Percentiles rank a stretch among this genome's conserved stretches.
Conservation (phyloP, 164 flowering plant species). For the Vitis rupestris region DNA sequence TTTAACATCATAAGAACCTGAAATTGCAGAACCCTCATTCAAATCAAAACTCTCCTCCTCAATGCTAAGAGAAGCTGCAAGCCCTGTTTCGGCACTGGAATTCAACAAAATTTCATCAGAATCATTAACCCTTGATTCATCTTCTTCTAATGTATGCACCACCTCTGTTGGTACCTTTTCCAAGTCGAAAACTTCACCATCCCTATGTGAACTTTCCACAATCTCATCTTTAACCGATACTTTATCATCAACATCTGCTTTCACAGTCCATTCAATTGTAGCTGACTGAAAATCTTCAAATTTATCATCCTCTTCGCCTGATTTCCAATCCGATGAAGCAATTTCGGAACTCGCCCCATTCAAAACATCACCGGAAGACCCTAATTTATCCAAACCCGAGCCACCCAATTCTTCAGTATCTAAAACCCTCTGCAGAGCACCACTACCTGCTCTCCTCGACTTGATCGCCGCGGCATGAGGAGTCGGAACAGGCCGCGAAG, state of each 20-base stretch:
- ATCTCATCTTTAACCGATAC: background rate
- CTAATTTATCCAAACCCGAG: slow-evolving; percentile 12
- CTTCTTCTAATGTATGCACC: background rate
- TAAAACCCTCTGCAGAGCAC: slow-evolving; percentile 9
- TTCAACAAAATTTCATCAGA: background rate
- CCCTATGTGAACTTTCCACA: background rate
- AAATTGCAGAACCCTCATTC: slow-evolving; percentile 6
- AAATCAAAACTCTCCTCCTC: slow-evolving; percentile 1
- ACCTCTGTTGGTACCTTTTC: background rate
- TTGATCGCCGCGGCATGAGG: slow-evolving; percentile 88
- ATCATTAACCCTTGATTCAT: background rate
- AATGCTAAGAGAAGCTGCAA: background rate
- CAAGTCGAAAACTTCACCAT: background rate
- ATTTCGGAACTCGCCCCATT: slow-evolving; percentile 5
- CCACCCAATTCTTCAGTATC: slow-evolving; percentile 14
- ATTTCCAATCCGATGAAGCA: slow-evolving; percentile 3
- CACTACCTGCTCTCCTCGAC: slow-evolving; percentile 52
- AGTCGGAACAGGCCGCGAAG: slow-evolving; percentile 70
- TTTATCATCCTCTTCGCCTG: slow-evolving; percentile 10
- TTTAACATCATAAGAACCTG: slow-evolving; percentile 3
- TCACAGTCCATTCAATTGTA: background rate
- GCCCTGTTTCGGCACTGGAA: background rate
- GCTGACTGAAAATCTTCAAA: slow-evolving; percentile 13
- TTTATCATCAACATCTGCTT: background rate
- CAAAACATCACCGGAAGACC: slow-evolving; percentile 7